Percentiles rank a stretch among this genome's conserved stretches.
phyloP scores from a whole-genome alignment of 768 basidiomycete genomes.

The Gautieria morchelliformis region DNA sequence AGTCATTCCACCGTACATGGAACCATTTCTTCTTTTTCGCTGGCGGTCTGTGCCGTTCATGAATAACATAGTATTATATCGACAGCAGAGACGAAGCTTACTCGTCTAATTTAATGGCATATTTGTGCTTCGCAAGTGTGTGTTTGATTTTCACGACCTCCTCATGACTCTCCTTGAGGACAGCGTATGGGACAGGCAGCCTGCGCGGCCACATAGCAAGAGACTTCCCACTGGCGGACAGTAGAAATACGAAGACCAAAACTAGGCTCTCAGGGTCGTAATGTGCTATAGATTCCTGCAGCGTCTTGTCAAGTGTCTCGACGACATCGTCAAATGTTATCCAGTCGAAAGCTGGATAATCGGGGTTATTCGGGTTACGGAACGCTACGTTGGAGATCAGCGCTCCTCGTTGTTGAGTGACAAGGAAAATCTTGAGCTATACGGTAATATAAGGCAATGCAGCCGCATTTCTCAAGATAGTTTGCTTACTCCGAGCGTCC shows the following conservation, averaged over 20 bases:
- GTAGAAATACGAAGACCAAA: conserved; percentile 54
- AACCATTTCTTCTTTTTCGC: conserved; percentile 56
- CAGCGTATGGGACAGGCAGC: conserved; percentile 49
- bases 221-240: conserved; percentile 53
- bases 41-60: conserved; percentile 16
- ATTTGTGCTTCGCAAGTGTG: conserved; percentile 42
- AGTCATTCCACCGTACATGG: conserved; percentile 22
- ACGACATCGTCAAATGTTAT: conserved; percentile 57
- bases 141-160: conserved; percentile 39
- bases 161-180: conserved; percentile 40
- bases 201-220: conserved; percentile 57
- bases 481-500: conserved; percentile 45
- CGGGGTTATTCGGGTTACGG: conserved; percentile 38
- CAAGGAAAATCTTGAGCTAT: conserved; percentile 62
- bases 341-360: conserved; percentile 70
- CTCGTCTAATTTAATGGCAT: conserved; percentile 62
- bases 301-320: conserved; percentile 52
- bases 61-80: conserved; percentile 4
- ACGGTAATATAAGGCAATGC: neutral
- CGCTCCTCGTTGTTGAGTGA: conserved; percentile 64
- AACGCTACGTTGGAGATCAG: conserved; percentile 62
- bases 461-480: neutral
- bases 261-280: conserved; percentile 61
- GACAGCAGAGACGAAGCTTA: conserved; percentile 28
- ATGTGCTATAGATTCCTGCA: conserved; percentile 69